phyloP scores from a whole-genome alignment of 441 rosid genomes.

The Eugenia klotzschiana region DNA sequence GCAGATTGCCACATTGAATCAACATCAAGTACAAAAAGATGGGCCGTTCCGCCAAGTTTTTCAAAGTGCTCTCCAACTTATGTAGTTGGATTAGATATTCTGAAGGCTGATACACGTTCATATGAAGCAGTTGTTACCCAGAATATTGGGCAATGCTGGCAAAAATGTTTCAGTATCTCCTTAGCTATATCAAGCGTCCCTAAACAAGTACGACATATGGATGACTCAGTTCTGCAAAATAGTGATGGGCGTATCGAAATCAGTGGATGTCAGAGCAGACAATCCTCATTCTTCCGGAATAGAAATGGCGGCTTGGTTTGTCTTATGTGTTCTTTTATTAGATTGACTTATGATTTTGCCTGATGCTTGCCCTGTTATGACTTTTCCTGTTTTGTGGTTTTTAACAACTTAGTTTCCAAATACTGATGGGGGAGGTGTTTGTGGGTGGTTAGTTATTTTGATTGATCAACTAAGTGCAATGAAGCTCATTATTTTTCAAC shows the following conservation, averaged over 20 bases:
- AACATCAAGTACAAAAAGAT: constrained; percentile 12
- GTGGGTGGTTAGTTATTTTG: neutral
- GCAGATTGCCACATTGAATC: constrained; percentile 42
- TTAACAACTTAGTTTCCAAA: neutral
- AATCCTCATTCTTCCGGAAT: constrained; percentile 51
- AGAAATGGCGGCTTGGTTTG: constrained; percentile 64
- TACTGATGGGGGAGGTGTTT: neutral
- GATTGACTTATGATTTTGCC: neutral
- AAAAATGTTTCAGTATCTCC: constrained; percentile 55
- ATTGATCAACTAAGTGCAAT: neutral
- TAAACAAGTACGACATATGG: constrained; percentile 29
- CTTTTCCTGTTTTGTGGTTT: neutral
- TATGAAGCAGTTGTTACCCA: constrained; percentile 31
- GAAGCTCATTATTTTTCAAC: neutral
- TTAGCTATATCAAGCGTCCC: constrained; percentile 48
- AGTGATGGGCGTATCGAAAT: constrained; percentile 68
- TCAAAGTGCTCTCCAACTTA: constrained; percentile 48
- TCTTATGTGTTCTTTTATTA: constrained; percentile 9
- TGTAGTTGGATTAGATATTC: constrained; percentile 57
- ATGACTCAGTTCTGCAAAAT: constrained; percentile 26
- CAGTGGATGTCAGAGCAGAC: constrained; percentile 40
- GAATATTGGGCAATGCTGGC: constrained; percentile 50
- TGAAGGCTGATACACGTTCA: constrained; percentile 45
- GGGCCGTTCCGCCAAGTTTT: constrained; percentile 11
- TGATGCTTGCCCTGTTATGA: neutral